Base-by-base conservation (phyloP, 2,329 filamentous ascomycete species). In the Claviceps fusiformis region DNA sequence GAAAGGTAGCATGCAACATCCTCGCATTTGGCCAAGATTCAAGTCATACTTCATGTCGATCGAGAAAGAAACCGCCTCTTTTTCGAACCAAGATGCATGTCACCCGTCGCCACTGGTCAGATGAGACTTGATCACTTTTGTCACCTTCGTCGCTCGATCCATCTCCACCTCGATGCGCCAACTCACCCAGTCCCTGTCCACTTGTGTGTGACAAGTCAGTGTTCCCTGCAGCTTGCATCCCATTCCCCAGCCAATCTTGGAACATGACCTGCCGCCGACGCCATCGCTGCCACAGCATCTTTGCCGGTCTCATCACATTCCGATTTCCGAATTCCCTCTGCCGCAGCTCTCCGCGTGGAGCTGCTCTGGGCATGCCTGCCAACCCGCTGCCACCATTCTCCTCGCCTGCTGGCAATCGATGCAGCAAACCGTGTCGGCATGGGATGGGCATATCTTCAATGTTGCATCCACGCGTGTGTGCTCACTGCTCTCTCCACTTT, bases 171-270 rank as follows among this genome's bases (percentile, higher is more conserved):
- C 35, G 11, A 24, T 13, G n/a, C 15, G n/a, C 58, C 56, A 54
- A 56, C 52, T 55, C 59, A 55, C 49, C 59, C 59, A 56, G 55
- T 61, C 59, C 59, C 62, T 58, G 60, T 53, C 43, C 13, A 61
- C 29, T 33, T 44, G 49, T 53, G 52, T 67, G 64, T 65, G 62
- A 59, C 60, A 55, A 57, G 65, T 54, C 59, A 24, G 19, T 64
- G 62, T 59, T 59, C 56, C 55, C 53, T 52, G 58, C 56, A 60
- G 57, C 58, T 57, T 50, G 56, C 62, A 64, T 64, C 55, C 62
- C 54, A 44, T 54, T 50, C 44, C 49, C 65, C 72, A 73, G 70
- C 77, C 77, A 80, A 80, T 80, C 78, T 79, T 70, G 72, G 70
- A 68, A 67, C 67, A 63, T 69, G 65, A 66, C 70, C 75, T 71